Evolutionary conservation across 1,139 yeast genomes (phyloP).

Genomic region (Schwanniomyces etchellsii): DNA sequence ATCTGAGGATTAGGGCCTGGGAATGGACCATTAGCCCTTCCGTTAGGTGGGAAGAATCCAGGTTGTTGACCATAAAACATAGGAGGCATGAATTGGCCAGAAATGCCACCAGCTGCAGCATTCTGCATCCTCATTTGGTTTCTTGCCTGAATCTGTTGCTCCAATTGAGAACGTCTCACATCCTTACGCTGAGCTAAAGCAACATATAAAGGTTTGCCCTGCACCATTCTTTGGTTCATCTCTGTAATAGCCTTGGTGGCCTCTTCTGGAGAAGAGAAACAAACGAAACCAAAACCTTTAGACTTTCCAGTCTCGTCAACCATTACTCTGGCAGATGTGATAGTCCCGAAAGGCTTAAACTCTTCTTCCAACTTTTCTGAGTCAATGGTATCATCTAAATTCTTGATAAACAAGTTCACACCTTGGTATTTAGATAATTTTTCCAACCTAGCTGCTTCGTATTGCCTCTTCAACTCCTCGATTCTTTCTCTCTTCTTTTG

Average conservation of each 20-base stretch:
- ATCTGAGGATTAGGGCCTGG: slow-evolving; percentile 86
- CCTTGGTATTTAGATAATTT: slow-evolving; percentile 95
- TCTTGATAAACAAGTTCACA: slow-evolving; percentile 93
- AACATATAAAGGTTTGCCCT: slow-evolving; percentile 95
- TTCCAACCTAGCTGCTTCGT: slow-evolving; percentile 90
- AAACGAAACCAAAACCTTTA: slow-evolving; percentile 97
- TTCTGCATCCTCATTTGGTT: slow-evolving; percentile 98
- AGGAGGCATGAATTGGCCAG: slow-evolving; percentile 95
- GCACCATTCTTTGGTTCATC: slow-evolving; percentile 96
- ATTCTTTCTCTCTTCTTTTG: slow-evolving; percentile 98
- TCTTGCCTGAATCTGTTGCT: slow-evolving; percentile 97
- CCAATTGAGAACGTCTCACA: slow-evolving; percentile 94
- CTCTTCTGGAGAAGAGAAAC: slow-evolving; percentile 97
- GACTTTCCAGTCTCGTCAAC: slow-evolving; percentile 92
- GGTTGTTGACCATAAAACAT: slow-evolving; percentile 91
- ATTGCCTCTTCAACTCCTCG: slow-evolving; percentile 93
- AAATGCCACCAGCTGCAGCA: slow-evolving; percentile 82
- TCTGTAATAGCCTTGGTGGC: slow-evolving; percentile 98
- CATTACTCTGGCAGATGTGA: slow-evolving; percentile 97
- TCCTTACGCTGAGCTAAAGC: slow-evolving; percentile 99
- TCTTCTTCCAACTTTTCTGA: slow-evolving; percentile 91
- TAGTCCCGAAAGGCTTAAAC: slow-evolving; percentile 88
- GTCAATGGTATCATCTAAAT: slow-evolving; percentile 89
- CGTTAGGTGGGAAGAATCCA: slow-evolving; percentile 73
- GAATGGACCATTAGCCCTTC: slow-evolving; percentile 79